Evolutionary conservation across 352 stramenopile genomes (phyloP).

Genomic region (Phytophthora tentaculata): DNA sequence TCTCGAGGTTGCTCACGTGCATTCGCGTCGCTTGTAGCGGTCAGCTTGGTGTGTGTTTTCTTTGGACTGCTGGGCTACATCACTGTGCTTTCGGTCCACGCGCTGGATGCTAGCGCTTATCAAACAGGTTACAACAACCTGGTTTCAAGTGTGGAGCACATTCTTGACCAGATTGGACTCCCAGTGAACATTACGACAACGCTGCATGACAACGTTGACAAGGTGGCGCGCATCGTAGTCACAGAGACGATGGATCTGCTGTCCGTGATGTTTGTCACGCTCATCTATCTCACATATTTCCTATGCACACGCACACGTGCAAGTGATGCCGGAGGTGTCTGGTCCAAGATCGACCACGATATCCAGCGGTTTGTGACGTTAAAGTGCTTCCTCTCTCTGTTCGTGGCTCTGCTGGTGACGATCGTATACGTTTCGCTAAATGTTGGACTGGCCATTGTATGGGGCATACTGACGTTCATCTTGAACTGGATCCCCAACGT

Average conservation of each 20-base stretch:
- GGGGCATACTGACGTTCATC: constrained; percentile 90
- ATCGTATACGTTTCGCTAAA: constrained; percentile 92
- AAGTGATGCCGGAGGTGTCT: constrained; percentile 84
- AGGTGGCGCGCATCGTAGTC: constrained; percentile 82
- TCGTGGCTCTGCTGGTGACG: constrained; percentile 87
- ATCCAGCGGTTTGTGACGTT: constrained; percentile 90
- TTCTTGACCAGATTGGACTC: constrained; percentile 78
- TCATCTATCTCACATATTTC: constrained; percentile 92
- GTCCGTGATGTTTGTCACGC: constrained; percentile 90
- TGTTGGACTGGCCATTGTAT: constrained; percentile 86
- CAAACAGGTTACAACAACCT: constrained; percentile 85
- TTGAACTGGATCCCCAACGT: constrained; percentile 92
- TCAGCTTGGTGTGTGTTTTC: constrained; percentile 88
- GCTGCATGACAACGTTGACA: constrained; percentile 91
- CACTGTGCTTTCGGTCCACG: constrained; percentile 86
- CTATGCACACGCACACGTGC: constrained; percentile 84
- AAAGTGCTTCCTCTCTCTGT: constrained; percentile 90
- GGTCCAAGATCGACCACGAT: constrained; percentile 90
- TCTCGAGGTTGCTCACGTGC: constrained; percentile 85
- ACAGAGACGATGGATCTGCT: constrained; percentile 91
- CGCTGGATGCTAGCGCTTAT: constrained; percentile 81
- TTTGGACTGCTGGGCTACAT: constrained; percentile 89
- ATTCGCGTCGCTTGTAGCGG: constrained; percentile 81
- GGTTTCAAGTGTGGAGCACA: constrained; percentile 63
- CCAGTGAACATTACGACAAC: constrained; percentile 90